These are phyloP conservation scores for Leccinum boreale DNA, from an alignment of 768 basidiomycete genomes.

Conservation along the genomic window DNA sequence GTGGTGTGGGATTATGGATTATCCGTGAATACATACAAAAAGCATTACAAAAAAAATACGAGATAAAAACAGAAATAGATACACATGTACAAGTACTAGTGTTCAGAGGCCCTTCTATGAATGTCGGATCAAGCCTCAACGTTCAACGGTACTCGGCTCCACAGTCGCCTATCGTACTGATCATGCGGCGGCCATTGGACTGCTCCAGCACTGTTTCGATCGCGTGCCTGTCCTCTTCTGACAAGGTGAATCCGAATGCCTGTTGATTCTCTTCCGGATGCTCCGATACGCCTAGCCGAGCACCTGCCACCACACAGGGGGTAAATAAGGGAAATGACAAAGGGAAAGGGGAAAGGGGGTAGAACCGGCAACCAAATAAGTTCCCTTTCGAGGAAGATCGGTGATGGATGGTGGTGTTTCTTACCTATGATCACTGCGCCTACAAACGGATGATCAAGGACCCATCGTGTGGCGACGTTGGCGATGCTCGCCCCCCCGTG, in stretches of 20 bases:
- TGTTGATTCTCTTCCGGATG: conserved; percentile 66
- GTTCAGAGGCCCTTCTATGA: neutral
- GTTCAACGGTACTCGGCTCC: conserved; percentile 72
- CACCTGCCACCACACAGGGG: conserved; percentile 34
- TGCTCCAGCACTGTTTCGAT: conserved; percentile 61
- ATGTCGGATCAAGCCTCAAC: neutral
- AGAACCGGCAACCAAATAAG: neutral
- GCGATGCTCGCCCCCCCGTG: conserved; percentile 67
- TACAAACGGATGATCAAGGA: conserved; percentile 72
- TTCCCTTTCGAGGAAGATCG: neutral
- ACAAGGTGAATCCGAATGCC: conserved; percentile 58
- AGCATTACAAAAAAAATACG: neutral
- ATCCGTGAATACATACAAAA: neutral
- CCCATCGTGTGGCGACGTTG: conserved; percentile 81
- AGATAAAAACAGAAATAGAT: neutral
- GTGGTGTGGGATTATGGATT: neutral
- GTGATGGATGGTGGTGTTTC: neutral
- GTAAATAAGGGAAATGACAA: neutral
- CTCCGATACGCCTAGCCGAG: conserved; percentile 71
- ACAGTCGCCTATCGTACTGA: conserved; percentile 74
- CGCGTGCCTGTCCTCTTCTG: conserved; percentile 50
- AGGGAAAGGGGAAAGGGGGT: conserved; percentile 25
- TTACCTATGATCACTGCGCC: conserved; percentile 78
- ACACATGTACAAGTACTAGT: neutral
- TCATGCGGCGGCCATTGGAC: conserved; percentile 62